These are phyloP conservation scores for Pythium coloratum DNA, from an alignment of 352 stramenopile genomes.

Conservation along the genomic window DNA sequence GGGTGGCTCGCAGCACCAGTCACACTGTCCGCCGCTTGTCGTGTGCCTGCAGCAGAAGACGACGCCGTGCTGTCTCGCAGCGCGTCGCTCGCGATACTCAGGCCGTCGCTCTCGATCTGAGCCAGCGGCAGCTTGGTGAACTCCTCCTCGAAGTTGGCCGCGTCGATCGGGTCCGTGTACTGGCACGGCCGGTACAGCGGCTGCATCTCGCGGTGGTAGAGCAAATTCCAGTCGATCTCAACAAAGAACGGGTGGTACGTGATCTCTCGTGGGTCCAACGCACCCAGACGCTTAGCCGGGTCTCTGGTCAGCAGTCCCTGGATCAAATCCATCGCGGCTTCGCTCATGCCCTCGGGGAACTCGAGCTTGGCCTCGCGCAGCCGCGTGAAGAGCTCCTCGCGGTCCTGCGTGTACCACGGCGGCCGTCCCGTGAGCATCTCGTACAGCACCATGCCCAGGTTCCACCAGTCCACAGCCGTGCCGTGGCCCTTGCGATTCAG, in stretches of 20 bases:
- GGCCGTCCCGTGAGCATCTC: constrained; percentile 79
- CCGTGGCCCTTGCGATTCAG: constrained; percentile 77
- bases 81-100: constrained; percentile 60
- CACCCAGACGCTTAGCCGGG: constrained; percentile 89
- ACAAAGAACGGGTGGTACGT: constrained; percentile 84
- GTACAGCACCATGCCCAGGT: constrained; percentile 82
- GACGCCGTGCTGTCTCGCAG: constrained; percentile 19
- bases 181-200: constrained; percentile 82
- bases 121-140: constrained; percentile 77
- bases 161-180: constrained; percentile 81
- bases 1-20: constrained; percentile 3
- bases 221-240: constrained; percentile 79
- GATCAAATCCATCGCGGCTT: constrained; percentile 77
- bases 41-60: constrained; percentile 17
- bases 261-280: constrained; percentile 73
- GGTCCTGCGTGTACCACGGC: constrained; percentile 82
- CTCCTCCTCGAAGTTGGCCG: constrained; percentile 84
- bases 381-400: constrained; percentile 69
- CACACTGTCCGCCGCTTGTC: constrained; percentile 15
- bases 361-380: constrained; percentile 67
- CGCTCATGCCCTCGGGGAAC: constrained; percentile 68
- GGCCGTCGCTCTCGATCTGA: constrained; percentile 64
- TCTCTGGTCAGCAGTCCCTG: constrained; percentile 91
- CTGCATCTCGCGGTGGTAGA: constrained; percentile 75
- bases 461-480: constrained; percentile 86